Base-by-base conservation (phyloP, 129 eudicot genomes). In the Arctium minus region DNA sequence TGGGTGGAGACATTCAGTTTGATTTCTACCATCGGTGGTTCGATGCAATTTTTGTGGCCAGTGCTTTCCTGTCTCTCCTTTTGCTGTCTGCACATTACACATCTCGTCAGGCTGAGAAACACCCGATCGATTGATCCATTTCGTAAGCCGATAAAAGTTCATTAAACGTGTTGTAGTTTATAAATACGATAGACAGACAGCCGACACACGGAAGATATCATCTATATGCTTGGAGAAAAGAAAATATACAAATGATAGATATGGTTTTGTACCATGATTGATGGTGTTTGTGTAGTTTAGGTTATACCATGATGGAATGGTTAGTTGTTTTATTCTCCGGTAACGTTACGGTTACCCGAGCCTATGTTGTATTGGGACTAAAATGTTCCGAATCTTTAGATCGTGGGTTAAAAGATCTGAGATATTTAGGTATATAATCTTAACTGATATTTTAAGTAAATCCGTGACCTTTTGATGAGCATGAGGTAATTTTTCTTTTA, bases 11-110 rank as follows among this genome's bases (percentile, higher is more conserved):
- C 79, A 96, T 96, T 74, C 99, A 96, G 74, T 96, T 96, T 62
- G 99, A 96, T 85, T 93, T 96, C 82, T 96, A 96, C 86, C 99
- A 96, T 81, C 85, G 97, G 69, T 96, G 99, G 99, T 96, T 96
- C 33, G 99, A 96, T 78, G 99, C 99, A 27, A 96, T 96, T 17
- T 96, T 96, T 84, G 99, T 90, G 60, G 98, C 99, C 17, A 96
- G 99, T 75, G 98, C 99, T 50, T 96, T 96, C 87, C 88, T 96
- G 69, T 96, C 99, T 82, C 86, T 96, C 79, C 94, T 96, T 84
- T 85, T 96, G 92, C 92, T 96, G 8, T 96, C 99, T 77, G 99
- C 99, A 70, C 99, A 96, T 81, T 96, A 96, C 85, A 93, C 98
- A 18, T 87, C 99, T 81, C 97, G 99, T n/a, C 97, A 90, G 71